Evolutionary conservation across 2,329 filamentous ascomycete genomes (phyloP).

Genomic region (Phaeosphaeriaceae sp.): DNA sequence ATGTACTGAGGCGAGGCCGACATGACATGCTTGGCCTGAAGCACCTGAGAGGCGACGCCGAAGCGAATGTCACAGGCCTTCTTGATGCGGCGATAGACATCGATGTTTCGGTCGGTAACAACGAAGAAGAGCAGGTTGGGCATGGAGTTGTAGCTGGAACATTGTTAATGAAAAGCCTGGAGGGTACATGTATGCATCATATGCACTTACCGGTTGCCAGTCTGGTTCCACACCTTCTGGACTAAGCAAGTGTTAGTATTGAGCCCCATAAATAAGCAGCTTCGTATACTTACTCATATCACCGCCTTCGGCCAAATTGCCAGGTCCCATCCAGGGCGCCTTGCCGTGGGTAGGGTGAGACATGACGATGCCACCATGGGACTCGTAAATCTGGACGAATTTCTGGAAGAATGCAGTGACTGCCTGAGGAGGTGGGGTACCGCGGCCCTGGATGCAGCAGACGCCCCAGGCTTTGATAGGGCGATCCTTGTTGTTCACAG

Average conservation of each 20-base stretch:
- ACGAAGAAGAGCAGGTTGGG: constrained; percentile 85
- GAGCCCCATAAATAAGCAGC: neutral
- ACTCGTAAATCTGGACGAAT: constrained; percentile 67
- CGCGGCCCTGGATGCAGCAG: constrained; percentile 66
- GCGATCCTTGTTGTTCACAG: constrained; percentile 63
- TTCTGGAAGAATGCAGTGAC: constrained; percentile 63
- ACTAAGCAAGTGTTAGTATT: constrained; percentile 41
- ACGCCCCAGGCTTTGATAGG: constrained; percentile 79
- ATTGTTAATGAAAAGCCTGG: neutral
- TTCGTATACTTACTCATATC: constrained; percentile 37
- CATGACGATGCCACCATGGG: constrained; percentile 66
- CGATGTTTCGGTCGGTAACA: constrained; percentile 72
- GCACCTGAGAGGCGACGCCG: constrained; percentile 81
- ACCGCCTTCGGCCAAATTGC: constrained; percentile 48
- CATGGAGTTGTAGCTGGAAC: constrained; percentile 52
- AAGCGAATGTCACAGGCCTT: constrained; percentile 85
- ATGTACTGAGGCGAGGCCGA: constrained; percentile 82
- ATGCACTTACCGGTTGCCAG: constrained; percentile 54
- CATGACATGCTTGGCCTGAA: constrained; percentile 73
- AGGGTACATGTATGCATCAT: neutral
- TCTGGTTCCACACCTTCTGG: constrained; percentile 61
- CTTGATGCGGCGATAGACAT: constrained; percentile 85
- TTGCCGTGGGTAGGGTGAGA: constrained; percentile 35
- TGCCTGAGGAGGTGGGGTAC: constrained; percentile 48
- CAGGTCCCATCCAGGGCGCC: constrained; percentile 38